A percentile compares a stretch with the other conserved stretches of the same genome.
phyloP scores from a whole-genome alignment of 2,329 filamentous ascomycete species.

The Colletotrichum sp. region DNA sequence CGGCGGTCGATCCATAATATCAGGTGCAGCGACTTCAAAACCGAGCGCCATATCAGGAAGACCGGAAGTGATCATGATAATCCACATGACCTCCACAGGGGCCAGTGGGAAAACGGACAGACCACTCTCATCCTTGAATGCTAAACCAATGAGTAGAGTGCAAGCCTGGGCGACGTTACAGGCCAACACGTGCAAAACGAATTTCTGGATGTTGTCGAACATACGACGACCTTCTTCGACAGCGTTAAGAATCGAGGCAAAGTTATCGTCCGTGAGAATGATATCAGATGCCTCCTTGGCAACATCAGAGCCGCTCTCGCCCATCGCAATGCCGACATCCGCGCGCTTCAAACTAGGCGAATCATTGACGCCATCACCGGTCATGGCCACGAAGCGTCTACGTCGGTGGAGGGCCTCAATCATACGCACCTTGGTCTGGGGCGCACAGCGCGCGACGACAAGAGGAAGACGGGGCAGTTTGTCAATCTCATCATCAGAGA shows the following conservation, averaged over 20 bases:
- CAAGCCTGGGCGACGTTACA: slow-evolving; percentile 74
- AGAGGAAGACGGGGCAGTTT: slow-evolving; percentile 64
- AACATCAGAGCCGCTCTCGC: slow-evolving; percentile 70
- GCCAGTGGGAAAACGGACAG: slow-evolving; percentile 75
- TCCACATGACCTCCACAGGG: slow-evolving; percentile 79
- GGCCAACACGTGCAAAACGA: slow-evolving; percentile 69
- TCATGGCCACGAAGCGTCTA: slow-evolving; percentile 71
- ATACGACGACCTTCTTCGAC: slow-evolving; percentile 75
- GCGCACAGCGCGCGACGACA: slow-evolving; percentile 70
- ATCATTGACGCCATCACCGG: slow-evolving; percentile 75
- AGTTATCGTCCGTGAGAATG: slow-evolving; percentile 76
- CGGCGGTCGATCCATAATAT: slow-evolving; percentile 73
- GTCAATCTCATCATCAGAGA: slow-evolving; percentile 68
- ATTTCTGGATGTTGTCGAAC: slow-evolving; percentile 78
- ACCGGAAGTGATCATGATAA: slow-evolving; percentile 79
- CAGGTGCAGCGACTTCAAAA: slow-evolving; percentile 71
- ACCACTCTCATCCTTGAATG: slow-evolving; percentile 67
- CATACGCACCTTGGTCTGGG: slow-evolving; percentile 73
- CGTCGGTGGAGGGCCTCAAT: slow-evolving; percentile 72
- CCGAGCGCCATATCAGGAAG: slow-evolving; percentile 79
- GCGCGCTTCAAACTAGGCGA: slow-evolving; percentile 70
- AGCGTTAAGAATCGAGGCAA: slow-evolving; percentile 72
- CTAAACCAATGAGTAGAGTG: slow-evolving; percentile 71
- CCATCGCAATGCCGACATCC: slow-evolving; percentile 77
- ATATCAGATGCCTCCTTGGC: slow-evolving; percentile 73